Conservation (phyloP, 495 filamentous ascomycete species). For the Bombardia bombarda region DNA sequence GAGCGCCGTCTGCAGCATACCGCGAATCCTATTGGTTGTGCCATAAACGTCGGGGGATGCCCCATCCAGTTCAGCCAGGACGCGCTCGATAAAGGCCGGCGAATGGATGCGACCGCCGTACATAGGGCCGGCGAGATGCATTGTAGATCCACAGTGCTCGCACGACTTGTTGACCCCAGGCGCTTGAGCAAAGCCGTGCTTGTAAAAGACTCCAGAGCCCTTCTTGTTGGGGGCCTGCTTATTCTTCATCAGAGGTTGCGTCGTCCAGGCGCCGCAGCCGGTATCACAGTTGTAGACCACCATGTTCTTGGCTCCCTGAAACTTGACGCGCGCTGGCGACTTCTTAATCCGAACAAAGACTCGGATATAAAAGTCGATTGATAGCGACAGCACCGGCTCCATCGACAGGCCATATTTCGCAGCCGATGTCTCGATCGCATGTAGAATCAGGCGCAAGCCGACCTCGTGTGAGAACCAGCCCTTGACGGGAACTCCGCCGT, state of each 20-base stretch:
- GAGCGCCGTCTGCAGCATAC: conserved; percentile 82
- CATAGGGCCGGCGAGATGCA: conserved; percentile 87
- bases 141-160: conserved; percentile 77
- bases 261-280: conserved; percentile 83
- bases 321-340: conserved; percentile 79
- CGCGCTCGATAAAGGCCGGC: conserved; percentile 63
- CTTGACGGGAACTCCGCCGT: conserved; percentile 82
- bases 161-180: conserved; percentile 57
- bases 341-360: conserved; percentile 78
- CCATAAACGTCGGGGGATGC: conserved; percentile 59
- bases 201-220: conserved; percentile 58
- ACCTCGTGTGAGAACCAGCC: conserved; percentile 80
- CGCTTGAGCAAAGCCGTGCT: conserved; percentile 62
- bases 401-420: conserved; percentile 83
- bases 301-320: conserved; percentile 84
- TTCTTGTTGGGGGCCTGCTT: conserved; percentile 57
- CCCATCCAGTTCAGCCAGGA: conserved; percentile 59
- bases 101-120: conserved; percentile 88
- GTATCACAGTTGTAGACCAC: conserved; percentile 81
- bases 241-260: conserved; percentile 63
- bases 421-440: conserved; percentile 68
- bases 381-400: conserved; percentile 85
- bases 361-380: conserved; percentile 91
- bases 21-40: conserved; percentile 73
- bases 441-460: conserved; percentile 76